These are phyloP conservation scores for Tuber calosporum DNA, from an alignment of 495 filamentous ascomycete species.

Conservation along the genomic window DNA sequence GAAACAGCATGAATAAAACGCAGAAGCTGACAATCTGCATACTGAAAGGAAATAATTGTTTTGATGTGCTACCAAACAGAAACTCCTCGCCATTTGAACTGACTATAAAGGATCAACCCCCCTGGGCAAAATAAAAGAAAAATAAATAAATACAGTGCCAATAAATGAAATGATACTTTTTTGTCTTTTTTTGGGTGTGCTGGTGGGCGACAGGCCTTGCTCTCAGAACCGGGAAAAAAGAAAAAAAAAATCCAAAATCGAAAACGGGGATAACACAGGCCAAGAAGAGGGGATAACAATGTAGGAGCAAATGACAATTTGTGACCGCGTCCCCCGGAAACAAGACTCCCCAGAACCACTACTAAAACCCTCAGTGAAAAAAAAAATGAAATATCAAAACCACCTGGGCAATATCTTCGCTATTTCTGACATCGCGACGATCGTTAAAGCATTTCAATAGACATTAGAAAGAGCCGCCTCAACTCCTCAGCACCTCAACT, in stretches of 20 bases:
- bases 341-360: not conserved
- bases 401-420: conserved; percentile 11
- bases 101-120: not conserved
- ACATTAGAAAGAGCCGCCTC: conserved; percentile 15
- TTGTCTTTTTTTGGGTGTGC: not conserved
- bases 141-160: not conserved
- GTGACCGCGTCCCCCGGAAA: not conserved
- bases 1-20: not conserved
- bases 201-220: not conserved
- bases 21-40: not conserved
- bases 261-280: not conserved
- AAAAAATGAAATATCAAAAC: conserved; percentile 6
- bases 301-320: not conserved
- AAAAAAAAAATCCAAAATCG: not conserved
- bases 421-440: conserved; percentile 10
- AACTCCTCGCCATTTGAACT: not conserved
- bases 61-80: not conserved
- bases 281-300: not conserved
- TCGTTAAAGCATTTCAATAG: conserved; percentile 24
- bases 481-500: not conserved
- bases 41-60: not conserved
- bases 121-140: not conserved
- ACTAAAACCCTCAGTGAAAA: not conserved
- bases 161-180: not conserved
- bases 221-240: not conserved